Evolutionary conservation across 768 basidiomycete species (phyloP).

Genomic region (Leccinellum albellum): DNA sequence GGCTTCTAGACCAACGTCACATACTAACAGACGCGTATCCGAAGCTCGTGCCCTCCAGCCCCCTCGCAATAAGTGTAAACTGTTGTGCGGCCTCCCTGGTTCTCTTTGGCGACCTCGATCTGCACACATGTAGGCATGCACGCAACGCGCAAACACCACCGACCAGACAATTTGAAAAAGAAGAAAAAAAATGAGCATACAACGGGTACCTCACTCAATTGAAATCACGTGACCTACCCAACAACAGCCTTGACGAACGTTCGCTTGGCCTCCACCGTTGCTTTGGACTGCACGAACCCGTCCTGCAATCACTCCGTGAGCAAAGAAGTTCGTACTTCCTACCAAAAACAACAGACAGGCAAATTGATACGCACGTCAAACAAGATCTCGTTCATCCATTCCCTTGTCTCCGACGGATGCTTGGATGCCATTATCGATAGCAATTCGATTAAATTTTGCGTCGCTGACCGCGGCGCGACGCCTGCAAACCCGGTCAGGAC

Average conservation of each 20-base stretch:
- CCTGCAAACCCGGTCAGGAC: constrained; percentile 79
- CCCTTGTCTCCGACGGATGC: constrained; percentile 48
- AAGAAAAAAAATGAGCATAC: not conserved
- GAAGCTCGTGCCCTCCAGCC: constrained; percentile 81
- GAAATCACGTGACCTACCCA: constrained; percentile 44
- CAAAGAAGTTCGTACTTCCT: no score
- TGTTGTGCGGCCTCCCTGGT: constrained; percentile 84
- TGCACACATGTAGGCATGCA: constrained; percentile 22
- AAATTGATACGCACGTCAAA: constrained; percentile 25
- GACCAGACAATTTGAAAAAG: no score
- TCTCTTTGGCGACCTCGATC: constrained; percentile 67
- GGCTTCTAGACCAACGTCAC: constrained; percentile 13
- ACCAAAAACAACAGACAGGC: no score
- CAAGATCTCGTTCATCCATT: constrained; percentile 74
- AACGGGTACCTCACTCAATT: not conserved
- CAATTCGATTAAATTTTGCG: constrained; percentile 81
- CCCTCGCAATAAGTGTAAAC: constrained; percentile 80
- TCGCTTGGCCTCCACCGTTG: constrained; percentile 70
- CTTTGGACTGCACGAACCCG: constrained; percentile 71
- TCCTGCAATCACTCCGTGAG: constrained; percentile 39
- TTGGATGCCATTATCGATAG: constrained; percentile 64
- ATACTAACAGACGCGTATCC: constrained; percentile 71
- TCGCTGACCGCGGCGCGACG: constrained; percentile 76
- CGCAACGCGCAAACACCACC: no score
- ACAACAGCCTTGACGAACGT: constrained; percentile 70